Evolutionary conservation across 305 asterid genomes (phyloP), one percentile per base, ranked within the genome.

Genomic region (Ruellia speciosa): DNA sequence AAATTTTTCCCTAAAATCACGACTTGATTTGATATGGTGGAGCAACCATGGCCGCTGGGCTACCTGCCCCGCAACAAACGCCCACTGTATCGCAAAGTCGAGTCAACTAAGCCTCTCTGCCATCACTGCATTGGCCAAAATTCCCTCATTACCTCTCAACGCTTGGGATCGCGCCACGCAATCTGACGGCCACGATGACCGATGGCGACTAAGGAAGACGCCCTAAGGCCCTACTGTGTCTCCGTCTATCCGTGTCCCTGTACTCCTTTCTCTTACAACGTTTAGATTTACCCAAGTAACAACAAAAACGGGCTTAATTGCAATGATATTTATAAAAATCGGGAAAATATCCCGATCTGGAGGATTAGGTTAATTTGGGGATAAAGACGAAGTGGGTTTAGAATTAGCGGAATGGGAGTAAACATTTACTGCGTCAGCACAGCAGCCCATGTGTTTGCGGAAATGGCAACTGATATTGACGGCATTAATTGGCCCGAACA

Each of bases 401-500:
- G n/a, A 41, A 4, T 13, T n/a, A n/a, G n/a, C n/a, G n/a, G n/a
- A n/a, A n/a, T n/a, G n/a, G 60, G 52, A 10, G 10, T 49, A 20
- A 15, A 12, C 33, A 20, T 20, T 59, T 3, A 33, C 9, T 9
- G 14, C 51, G 49, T 65, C 58, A 31, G 40, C 31, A 24, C 31
- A 24, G 3, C 54, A 47, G 52, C 52, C 19, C 52, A 47, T 50
- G 13, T 50, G 14, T 18, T 47, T 12, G 11, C 54, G 18, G 24
- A 43, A 43, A 47, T 52, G 59, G 7, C 66, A 61, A 60, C 66
- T n/a, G 65, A 60, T 49, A 24, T 12, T 58, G 28, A 12, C 14
- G 41, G 33, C 62, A 65, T 68, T 61, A 61, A 68, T 51, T 51
- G 40, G 34, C 19, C 62, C 63, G 16, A 54, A 55, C 54, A 31